Percentiles rank a stretch among this genome's conserved stretches.
Conservation (phyloP, 106 monocot species). For the Platanthera guangdongensis region DNA sequence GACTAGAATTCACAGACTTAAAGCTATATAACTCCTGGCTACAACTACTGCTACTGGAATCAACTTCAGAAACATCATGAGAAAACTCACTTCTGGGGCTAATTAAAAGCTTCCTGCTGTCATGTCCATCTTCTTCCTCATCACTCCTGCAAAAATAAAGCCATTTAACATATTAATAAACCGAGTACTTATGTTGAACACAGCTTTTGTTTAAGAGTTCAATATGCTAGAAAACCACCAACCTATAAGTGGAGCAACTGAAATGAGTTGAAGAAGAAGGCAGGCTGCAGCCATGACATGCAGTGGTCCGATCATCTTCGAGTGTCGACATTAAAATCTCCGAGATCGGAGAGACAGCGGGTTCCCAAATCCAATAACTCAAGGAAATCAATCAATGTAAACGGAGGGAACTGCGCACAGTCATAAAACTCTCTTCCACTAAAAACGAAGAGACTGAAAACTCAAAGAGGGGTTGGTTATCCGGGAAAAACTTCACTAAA, state of each 20-base stretch:
- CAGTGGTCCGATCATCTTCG: neutral
- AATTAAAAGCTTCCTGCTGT: constrained; percentile 31
- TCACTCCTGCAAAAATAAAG: constrained; percentile 32
- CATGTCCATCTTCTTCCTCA: constrained; percentile 51
- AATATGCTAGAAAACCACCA: neutral
- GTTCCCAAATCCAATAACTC: constrained; percentile 25
- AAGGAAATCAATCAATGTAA: constrained; percentile 25
- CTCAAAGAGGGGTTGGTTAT: constrained; percentile 1
- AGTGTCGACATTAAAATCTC: constrained; percentile 15
- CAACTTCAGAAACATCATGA: constrained; percentile 64
- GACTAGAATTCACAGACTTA: constrained; percentile 46
- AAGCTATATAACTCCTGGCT: constrained; percentile 39
- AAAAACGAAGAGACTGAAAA: constrained; percentile 7
- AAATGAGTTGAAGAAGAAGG: constrained; percentile 15
- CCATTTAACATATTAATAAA: constrained; percentile 1
- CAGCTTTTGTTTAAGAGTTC: neutral
- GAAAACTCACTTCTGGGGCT: constrained; percentile 42
- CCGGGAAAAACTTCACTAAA: neutral
- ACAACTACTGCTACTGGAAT: constrained; percentile 42
- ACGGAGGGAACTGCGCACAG: constrained; percentile 16
- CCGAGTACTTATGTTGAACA: neutral
- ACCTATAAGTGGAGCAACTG: constrained; percentile 29
- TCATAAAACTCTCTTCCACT: constrained; percentile 12
- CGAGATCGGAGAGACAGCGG: neutral
- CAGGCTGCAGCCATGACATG: constrained; percentile 27